Evolutionary conservation across 768 basidiomycete genomes (phyloP).

Genomic region (Leccinum fibrillosum): DNA sequence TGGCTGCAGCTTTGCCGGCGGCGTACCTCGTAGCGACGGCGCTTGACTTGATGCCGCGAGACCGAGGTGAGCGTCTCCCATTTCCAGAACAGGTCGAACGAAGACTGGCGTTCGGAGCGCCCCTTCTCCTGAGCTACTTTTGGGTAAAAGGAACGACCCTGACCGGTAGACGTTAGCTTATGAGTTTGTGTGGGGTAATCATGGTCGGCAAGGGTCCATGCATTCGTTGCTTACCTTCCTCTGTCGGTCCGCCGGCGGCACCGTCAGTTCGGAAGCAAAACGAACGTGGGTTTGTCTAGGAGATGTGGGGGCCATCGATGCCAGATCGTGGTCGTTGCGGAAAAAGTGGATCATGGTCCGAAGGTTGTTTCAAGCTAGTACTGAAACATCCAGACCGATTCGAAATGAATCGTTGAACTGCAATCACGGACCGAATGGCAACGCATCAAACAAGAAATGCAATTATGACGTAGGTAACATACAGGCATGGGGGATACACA

Average conservation of each 20-base stretch:
- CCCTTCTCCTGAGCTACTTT: constrained; percentile 40
- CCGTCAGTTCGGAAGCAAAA: constrained; percentile 31
- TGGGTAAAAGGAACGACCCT: constrained; percentile 36
- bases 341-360: neutral
- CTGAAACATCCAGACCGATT: constrained; percentile 6
- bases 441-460: constrained; percentile 4
- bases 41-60: neutral
- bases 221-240: constrained; percentile 26
- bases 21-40: constrained; percentile 10
- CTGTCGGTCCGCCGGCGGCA: constrained; percentile 32
- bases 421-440: neutral
- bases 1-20: neutral
- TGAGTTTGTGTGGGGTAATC: neutral
- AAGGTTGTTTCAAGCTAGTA: neutral
- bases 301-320: constrained; percentile 21
- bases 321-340: constrained; percentile 10
- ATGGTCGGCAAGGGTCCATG: neutral
- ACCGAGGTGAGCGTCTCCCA: constrained; percentile 28
- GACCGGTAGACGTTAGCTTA: neutral
- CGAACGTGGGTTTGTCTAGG: constrained; percentile 25
- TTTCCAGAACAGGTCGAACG: constrained; percentile 39
- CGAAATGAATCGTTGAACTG: neutral
- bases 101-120: constrained; percentile 28
- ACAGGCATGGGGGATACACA: constrained; percentile 5
- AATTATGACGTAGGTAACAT: constrained; percentile 12